Conservation (phyloP, 441 rosid species). For the Erysimum cheiri region DNA sequence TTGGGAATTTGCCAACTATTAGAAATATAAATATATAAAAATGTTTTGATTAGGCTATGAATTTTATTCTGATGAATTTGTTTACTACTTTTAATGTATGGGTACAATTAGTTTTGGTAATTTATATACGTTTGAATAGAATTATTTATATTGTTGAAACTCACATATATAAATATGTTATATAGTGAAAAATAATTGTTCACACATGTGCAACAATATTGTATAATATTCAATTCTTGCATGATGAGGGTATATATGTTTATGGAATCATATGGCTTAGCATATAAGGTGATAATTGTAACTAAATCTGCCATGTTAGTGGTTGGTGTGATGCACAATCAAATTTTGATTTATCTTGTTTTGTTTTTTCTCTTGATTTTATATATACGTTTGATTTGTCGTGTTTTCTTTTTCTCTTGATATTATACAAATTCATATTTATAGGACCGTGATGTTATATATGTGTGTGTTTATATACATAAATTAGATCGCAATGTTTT, state of each 20-base stretch:
- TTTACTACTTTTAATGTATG: background rate
- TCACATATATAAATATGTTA: background rate
- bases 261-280: conserved; percentile 31
- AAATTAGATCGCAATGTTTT: background rate
- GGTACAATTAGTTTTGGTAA: background rate
- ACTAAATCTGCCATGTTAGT: conserved; percentile 36
- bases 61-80: background rate
- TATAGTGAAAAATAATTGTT: conserved; percentile 31
- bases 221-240: conserved; percentile 28
- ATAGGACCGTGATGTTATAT: background rate
- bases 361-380: conserved; percentile 34
- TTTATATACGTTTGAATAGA: background rate
- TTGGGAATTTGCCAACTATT: background rate
- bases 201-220: conserved; percentile 39
- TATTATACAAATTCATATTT: background rate
- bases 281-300: conserved; percentile 34
- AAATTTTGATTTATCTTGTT: conserved; percentile 40
- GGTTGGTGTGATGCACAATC: conserved; percentile 56
- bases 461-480: background rate
- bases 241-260: conserved; percentile 39
- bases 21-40: too few species aligned
- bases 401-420: background rate
- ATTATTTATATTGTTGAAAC: background rate
- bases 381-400: conserved; percentile 22
- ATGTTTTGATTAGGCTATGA: too few species aligned